Evolutionary conservation across 2,329 filamentous ascomycete genomes (phyloP), one percentile per base, ranked within the genome.

Genomic region (Teratosphaeria viscida): DNA sequence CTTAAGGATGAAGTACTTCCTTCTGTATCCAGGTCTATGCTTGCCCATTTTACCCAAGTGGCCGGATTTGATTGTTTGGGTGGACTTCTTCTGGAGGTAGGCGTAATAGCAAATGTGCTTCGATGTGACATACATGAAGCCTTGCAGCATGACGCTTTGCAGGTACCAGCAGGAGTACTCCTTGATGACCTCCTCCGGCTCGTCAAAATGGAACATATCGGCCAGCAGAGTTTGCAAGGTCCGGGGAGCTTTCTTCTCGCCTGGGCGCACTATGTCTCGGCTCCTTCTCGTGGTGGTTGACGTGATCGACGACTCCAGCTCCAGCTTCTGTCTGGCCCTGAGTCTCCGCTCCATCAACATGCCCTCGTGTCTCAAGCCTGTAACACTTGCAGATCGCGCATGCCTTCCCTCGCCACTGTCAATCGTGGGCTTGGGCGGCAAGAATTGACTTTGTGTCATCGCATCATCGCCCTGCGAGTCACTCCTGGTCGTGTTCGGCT

Each of bases 41-140:
- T 88, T 89, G 60, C 94, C 92, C 61, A 88, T 89, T 75, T 97
- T 97, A 59, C 85, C 85, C 1, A 99, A 79, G 69, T 92, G 90
- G 1, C 94, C 92, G 1, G 91, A 92, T 74, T 96, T 97, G 65
- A 86, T 83, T 19, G 88, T 82, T 58, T 86, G 81, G 66, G 89
- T 84, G 57, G 88, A 85, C 79, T 94, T 96, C 78, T 91, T 95
- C 6, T 91, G 91, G n/a, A 97, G 81, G 71, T 96, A 96, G 47
- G 94, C 91, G 71, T 96, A 97, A 73, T 97, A 99, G 75, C 92
- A 96, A 62, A 97, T 88, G 71, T 99, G 94, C 67, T 87, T 88
- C 62, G 88, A 81, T 0, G 94, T 97, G 69, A 99, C 89, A 75
- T 97, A 97, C 82, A 99, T 87, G 72, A 94, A 96, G 5, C 94